Percentiles rank a stretch among this genome's conserved stretches.
Conservation (phyloP, 225 moss, liverwort and hornwort genomes). For the Polytrichum commune region DNA sequence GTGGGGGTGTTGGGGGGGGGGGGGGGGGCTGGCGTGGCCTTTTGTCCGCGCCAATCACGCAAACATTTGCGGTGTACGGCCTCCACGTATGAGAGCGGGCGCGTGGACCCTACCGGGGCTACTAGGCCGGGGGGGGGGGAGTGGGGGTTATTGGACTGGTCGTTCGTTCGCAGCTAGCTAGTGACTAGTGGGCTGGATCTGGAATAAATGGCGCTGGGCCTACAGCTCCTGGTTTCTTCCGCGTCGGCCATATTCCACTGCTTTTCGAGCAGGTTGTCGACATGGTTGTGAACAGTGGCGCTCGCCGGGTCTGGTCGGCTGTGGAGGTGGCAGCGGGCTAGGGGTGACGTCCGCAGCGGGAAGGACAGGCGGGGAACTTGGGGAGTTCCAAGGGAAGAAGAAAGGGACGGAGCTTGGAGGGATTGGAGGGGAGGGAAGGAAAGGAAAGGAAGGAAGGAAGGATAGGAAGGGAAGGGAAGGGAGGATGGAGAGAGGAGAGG, state of each 20-base stretch:
- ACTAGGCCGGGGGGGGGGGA: neutral
- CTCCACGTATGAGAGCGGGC: neutral
- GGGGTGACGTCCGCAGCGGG: neutral
- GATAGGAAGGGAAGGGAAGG: neutral
- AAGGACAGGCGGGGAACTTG: neutral
- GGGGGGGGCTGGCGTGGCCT: neutral
- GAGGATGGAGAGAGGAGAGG: neutral
- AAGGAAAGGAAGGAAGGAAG: neutral
- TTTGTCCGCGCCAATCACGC: slow-evolving; percentile 5
- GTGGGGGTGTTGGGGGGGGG: no score
- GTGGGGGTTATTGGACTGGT: neutral
- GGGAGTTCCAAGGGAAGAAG: neutral
- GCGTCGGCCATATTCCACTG: neutral
- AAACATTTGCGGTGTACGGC: slow-evolving; percentile 3
- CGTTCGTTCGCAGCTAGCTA: no score
- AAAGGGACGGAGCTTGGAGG: no score
- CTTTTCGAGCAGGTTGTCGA: neutral
- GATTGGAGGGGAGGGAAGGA: neutral
- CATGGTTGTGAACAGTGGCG: neutral
- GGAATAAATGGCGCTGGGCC: neutral
- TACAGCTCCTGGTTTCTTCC: neutral
- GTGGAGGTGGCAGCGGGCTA: neutral
- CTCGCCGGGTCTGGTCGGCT: neutral
- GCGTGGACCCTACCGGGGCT: neutral
- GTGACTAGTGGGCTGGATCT: neutral